A percentile compares a stretch with the other conserved stretches of the same genome.
Evolutionary conservation across 2,329 filamentous ascomycete genomes (phyloP).

Genomic region (Fusarium lyarnte): DNA sequence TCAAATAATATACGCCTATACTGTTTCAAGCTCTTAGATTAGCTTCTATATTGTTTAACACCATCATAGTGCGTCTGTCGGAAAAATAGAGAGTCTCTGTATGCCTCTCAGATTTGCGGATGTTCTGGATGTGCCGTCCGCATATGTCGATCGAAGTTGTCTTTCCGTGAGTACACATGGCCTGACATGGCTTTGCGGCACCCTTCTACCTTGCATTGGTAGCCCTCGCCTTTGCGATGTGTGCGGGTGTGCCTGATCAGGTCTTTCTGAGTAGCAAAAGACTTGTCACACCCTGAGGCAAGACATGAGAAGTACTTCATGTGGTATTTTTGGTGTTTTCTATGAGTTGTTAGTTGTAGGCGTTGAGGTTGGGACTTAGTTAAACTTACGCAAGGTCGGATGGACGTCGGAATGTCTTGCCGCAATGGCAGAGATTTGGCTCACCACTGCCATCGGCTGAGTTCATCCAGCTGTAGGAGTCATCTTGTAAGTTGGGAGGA

Average conservation of each 20-base stretch:
- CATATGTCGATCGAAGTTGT: conserved; percentile 45
- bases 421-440: conserved; percentile 36
- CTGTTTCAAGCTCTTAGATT: conserved; percentile 5
- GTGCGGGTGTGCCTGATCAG: conserved; percentile 40
- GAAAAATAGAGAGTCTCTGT: conserved; percentile 29
- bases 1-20: conserved; percentile 14
- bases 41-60: conserved; percentile 10
- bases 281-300: conserved; percentile 38
- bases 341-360: conserved; percentile 14
- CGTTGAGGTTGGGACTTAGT: background rate
- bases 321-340: conserved; percentile 44
- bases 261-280: conserved; percentile 43
- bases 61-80: conserved; percentile 25
- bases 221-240: conserved; percentile 42
- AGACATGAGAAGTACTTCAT: conserved; percentile 44
- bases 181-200: conserved; percentile 42
- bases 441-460: conserved; percentile 25
- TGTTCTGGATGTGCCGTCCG: conserved; percentile 42
- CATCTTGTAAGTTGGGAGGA: conserved; percentile 36
- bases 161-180: conserved; percentile 43
- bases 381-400: conserved; percentile 41
- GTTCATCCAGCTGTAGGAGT: conserved; percentile 26
- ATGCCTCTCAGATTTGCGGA: conserved; percentile 36
- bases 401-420: conserved; percentile 41
- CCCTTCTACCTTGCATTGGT: conserved; percentile 40